A percentile compares a stretch with the other conserved stretches of the same genome.
Conservation (phyloP, 306 rosid genomes). For the Inga leiocalycina region DNA sequence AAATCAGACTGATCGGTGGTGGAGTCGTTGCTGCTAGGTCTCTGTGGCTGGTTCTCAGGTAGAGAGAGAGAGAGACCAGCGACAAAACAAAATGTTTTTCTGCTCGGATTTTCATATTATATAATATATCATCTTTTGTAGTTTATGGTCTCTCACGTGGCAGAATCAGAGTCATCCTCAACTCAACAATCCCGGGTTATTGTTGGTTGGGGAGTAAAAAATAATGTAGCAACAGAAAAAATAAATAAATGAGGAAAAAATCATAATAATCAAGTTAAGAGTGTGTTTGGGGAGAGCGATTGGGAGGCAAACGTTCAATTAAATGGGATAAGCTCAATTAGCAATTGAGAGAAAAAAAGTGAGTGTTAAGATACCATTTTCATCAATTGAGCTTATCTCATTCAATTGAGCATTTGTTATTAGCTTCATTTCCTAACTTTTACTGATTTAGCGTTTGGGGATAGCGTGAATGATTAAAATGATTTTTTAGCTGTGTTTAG, state of each 20-base stretch:
- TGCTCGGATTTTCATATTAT: neutral
- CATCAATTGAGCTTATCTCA: too few species aligned
- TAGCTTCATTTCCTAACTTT: too few species aligned
- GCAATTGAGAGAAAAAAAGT: too few species aligned
- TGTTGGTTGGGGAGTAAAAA: neutral
- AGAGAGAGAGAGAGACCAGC: neutral
- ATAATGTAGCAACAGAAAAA: neutral
- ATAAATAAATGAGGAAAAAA: neutral
- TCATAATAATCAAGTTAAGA: too few species aligned
- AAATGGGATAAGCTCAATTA: too few species aligned
- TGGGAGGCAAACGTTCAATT: too few species aligned
- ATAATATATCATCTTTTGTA: neutral
- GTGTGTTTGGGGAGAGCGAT: too few species aligned
- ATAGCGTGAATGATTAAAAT: too few species aligned
- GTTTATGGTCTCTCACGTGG: neutral
- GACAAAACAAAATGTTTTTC: neutral
- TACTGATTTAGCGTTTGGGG: too few species aligned
- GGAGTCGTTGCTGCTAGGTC: neutral
- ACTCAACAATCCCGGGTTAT: neutral
- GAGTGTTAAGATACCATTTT: too few species aligned
- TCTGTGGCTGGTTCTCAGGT: neutral
- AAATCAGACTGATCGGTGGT: neutral
- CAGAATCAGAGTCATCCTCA: neutral
- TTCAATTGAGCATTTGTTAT: too few species aligned
- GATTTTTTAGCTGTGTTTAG: too few species aligned